A percentile compares a stretch with the other conserved stretches of the same genome.
phyloP scores from a whole-genome alignment of 257 asterid species.

The Verbascum thapsus region DNA sequence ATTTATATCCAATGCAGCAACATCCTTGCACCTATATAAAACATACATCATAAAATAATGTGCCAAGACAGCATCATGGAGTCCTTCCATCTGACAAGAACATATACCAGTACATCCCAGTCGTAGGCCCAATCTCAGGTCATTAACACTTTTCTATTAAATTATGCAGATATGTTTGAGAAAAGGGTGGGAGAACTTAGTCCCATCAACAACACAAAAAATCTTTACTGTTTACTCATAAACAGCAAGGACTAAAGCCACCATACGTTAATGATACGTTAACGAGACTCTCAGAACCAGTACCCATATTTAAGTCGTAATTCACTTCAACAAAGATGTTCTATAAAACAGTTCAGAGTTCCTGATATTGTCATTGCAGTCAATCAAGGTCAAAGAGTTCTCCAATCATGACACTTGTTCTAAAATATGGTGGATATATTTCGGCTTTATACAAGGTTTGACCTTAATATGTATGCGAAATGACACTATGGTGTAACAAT shows the following conservation, averaged over 20 bases:
- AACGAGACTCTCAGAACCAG: neutral
- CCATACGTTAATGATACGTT: neutral
- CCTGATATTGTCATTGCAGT: neutral
- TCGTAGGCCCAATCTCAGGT: conserved; percentile 15
- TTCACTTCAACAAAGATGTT: neutral
- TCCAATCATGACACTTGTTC: neutral
- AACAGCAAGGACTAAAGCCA: conserved; percentile 2
- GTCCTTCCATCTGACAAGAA: conserved; percentile 19
- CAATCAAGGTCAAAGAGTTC: conserved; percentile 1
- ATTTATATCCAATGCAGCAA: conserved; percentile 88
- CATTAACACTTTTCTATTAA: neutral
- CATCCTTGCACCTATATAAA: conserved; percentile 75
- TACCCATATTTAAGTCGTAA: neutral
- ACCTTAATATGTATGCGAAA: neutral
- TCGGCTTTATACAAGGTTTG: conserved; percentile 2
- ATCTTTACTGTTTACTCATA: neutral
- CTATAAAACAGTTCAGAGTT: neutral
- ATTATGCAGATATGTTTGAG: neutral
- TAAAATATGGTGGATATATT: neutral
- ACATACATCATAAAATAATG: conserved; percentile 11
- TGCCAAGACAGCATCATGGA: conserved; percentile 16
- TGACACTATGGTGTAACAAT: conserved; percentile 1
- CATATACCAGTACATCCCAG: neutral
- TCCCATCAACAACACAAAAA: conserved; percentile 7
- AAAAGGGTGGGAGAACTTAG: neutral